Conservation (phyloP, 768 basidiomycete species). For the Zangia roseola region DNA sequence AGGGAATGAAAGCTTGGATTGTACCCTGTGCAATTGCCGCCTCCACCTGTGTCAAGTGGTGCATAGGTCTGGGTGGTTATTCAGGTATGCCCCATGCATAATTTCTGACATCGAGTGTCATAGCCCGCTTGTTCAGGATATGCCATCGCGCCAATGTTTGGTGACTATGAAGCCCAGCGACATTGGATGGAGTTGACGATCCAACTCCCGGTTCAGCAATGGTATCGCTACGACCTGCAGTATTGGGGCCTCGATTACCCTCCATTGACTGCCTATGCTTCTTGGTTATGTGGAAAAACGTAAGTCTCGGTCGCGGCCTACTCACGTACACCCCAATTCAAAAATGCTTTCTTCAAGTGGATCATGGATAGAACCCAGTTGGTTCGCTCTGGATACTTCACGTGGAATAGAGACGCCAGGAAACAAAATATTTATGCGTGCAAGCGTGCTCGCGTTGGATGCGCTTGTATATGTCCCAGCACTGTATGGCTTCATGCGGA, state of each 20-base stretch:
- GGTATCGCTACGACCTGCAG: constrained; percentile 86
- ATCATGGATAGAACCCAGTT: constrained; percentile 48
- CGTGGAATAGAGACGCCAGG: constrained; percentile 67
- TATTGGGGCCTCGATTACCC: constrained; percentile 98
- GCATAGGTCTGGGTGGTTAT: constrained; percentile 73
- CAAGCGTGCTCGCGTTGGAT: constrained; percentile 70
- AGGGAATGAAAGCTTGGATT: constrained; percentile 57
- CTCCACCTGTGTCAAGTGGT: constrained; percentile 61
- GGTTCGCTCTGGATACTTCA: constrained; percentile 71
- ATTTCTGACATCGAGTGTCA: not conserved
- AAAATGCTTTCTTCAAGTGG: constrained; percentile 38
- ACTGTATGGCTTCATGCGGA: constrained; percentile 58
- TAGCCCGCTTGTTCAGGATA: constrained; percentile 43
- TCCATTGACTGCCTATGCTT: constrained; percentile 86
- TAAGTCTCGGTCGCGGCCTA: constrained; percentile 38
- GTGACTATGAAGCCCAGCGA: constrained; percentile 91
- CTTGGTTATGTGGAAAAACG: constrained; percentile 80
- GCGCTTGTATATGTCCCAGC: constrained; percentile 73
- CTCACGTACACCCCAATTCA: constrained; percentile 2
- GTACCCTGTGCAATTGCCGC: constrained; percentile 54
- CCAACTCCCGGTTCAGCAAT: constrained; percentile 69
- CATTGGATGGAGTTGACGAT: constrained; percentile 94
- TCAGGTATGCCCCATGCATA: constrained; percentile 55
- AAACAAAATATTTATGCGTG: constrained; percentile 79
- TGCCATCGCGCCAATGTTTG: constrained; percentile 77